Conservation (phyloP, 2,329 filamentous ascomycete genomes). For the Gliomastix tumulicola region DNA sequence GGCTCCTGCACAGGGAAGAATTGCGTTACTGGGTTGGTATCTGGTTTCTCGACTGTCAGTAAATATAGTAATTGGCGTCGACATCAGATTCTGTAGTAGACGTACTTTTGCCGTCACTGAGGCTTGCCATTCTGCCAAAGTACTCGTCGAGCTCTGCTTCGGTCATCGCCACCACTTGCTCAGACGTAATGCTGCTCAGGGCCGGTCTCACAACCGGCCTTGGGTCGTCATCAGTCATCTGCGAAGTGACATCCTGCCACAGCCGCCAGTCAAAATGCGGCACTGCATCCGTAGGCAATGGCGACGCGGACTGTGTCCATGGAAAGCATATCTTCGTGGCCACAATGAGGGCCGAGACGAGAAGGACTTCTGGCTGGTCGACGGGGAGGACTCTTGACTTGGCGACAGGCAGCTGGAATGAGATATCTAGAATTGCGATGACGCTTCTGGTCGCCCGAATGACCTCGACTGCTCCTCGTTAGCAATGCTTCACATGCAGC, state of each 20-base stretch:
- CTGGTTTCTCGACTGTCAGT: too few relatives aligned
- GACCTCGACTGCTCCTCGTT: constrained; percentile 44
- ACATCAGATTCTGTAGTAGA: too few relatives aligned
- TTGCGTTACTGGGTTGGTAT: constrained; percentile 16
- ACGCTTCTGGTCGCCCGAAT: constrained; percentile 32
- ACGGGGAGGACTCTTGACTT: constrained; percentile 37
- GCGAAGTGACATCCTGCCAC: too few relatives aligned
- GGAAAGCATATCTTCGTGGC: constrained; percentile 76
- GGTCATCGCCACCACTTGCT: constrained; percentile 56
- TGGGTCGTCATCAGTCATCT: too few relatives aligned
- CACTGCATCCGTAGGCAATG: too few relatives aligned
- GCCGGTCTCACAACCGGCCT: too few relatives aligned
- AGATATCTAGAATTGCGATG: constrained; percentile 42
- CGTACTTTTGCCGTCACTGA: constrained; percentile 24
- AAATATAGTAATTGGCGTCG: too few relatives aligned
- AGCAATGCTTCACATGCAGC: background rate
- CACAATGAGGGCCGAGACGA: constrained; percentile 66
- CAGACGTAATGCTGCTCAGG: too few relatives aligned
- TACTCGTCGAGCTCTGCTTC: constrained; percentile 58
- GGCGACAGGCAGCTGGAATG: constrained; percentile 41
- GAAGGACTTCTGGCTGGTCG: constrained; percentile 66
- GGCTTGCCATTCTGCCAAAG: constrained; percentile 35
- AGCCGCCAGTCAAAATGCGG: too few relatives aligned
- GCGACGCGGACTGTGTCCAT: too few relatives aligned
- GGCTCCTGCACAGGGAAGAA: constrained; percentile 26